Conservation (phyloP, 2,329 filamentous ascomycete genomes). For the Coleophoma eucalyptorum region DNA sequence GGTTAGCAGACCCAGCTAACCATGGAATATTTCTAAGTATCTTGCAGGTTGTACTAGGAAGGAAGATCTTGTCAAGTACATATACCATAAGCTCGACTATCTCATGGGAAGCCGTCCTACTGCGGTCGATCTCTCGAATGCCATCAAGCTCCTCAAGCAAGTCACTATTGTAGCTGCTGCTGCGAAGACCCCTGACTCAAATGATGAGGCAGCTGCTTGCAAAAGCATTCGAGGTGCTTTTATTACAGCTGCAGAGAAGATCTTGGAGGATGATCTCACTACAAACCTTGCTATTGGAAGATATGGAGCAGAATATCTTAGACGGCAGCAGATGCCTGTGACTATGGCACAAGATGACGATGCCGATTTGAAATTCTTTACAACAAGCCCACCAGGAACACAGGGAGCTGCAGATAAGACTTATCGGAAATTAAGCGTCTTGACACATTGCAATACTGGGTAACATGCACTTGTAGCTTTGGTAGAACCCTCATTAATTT, state of each 20-base stretch:
- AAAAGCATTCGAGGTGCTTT: constrained; percentile 64
- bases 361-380: constrained; percentile 25
- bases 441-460: constrained; percentile 99
- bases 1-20: constrained; percentile 26
- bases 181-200: constrained; percentile 22
- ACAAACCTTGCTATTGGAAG: constrained; percentile 86
- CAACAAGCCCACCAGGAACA: constrained; percentile 30
- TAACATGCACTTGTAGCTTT: constrained; percentile 30
- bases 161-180: constrained; percentile 49
- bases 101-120: constrained; percentile 87
- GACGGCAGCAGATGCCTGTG: constrained; percentile 24
- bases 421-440: constrained; percentile 64
- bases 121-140: constrained; percentile 91
- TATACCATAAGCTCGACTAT: constrained; percentile 76
- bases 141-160: constrained; percentile 73
- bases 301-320: constrained; percentile 80
- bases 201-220: constrained; percentile 15
- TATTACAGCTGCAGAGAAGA: constrained; percentile 76
- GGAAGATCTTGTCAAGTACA: constrained; percentile 63
- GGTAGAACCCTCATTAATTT: background rate
- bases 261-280: constrained; percentile 79
- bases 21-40: no score
- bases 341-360: constrained; percentile 10
- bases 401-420: constrained; percentile 38
- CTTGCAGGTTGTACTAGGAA: constrained; percentile 20